A percentile compares a stretch with the other conserved stretches of the same genome.
These are phyloP conservation scores for Cordyceps tenuipes DNA, from an alignment of 2,329 filamentous ascomycete genomes.

Conservation along the genomic window DNA sequence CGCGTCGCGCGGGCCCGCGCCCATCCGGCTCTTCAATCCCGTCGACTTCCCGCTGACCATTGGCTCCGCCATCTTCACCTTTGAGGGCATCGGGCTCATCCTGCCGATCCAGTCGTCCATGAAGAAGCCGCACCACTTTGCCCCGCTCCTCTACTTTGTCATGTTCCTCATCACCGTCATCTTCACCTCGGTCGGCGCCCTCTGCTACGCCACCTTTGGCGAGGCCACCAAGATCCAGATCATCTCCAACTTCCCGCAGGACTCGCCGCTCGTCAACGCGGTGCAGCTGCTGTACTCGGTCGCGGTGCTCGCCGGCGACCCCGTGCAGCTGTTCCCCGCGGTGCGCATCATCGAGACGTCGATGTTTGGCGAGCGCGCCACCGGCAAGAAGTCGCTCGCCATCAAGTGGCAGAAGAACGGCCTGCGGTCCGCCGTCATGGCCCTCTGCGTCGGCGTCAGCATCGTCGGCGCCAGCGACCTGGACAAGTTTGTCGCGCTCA, in stretches of 20 bases:
- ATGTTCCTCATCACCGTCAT: constrained; percentile 67
- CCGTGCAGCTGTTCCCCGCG: constrained; percentile 68
- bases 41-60: constrained; percentile 61
- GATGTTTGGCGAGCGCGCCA: constrained; percentile 56
- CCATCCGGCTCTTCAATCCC: constrained; percentile 62
- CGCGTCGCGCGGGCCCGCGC: constrained; percentile 45
- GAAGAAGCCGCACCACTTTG: constrained; percentile 60
- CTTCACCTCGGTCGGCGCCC: constrained; percentile 62
- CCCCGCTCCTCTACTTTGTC: constrained; percentile 55
- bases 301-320: constrained; percentile 64
- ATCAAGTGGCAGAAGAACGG: constrained; percentile 74
- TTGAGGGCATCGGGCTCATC: constrained; percentile 70
- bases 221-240: constrained; percentile 61
- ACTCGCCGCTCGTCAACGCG: constrained; percentile 62
- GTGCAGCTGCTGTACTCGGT: constrained; percentile 68
- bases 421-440: constrained; percentile 49
- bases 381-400: constrained; percentile 52
- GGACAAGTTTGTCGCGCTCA: constrained; percentile 67
- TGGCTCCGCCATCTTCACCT: constrained; percentile 68
- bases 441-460: constrained; percentile 51
- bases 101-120: constrained; percentile 70
- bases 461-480: constrained; percentile 59
- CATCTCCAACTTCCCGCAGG: constrained; percentile 68
- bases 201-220: constrained; percentile 69
- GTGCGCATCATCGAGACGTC: constrained; percentile 62